Base-by-base conservation (phyloP, 2,329 filamentous ascomycete genomes). In the Juglanconis oblonga region DNA sequence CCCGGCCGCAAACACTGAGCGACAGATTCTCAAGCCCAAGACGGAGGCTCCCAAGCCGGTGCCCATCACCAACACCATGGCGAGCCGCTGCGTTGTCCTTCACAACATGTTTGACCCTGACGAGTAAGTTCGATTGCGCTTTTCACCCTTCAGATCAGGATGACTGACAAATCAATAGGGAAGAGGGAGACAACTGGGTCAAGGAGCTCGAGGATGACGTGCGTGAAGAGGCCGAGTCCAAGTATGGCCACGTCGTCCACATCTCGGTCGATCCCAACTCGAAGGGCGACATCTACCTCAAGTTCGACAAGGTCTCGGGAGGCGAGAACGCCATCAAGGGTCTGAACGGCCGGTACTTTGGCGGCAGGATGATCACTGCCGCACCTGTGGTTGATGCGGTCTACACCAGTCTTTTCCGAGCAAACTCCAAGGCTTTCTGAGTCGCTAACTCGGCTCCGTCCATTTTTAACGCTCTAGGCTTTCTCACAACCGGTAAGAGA, bases 321-420 rank as follows among this genome's bases (percentile, higher is more conserved):
- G 94, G 94, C 73, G 92, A 97, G 77, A 98, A 97, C 73, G 95
- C 95, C 69, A 96, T 98, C 78, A 96, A 96, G 75, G 95, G 95
- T 72, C 86, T 99, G 64, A 98, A 99, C 76, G 95, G 95, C 71
- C 89, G 95, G 73, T 97, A 91, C 77, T 99, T 99, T 77, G 95
- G 92, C 72, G 91, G 91, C 70, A 87, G 88, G 71, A 92, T 91
- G 81, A 96, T 99, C 75, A 94, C 90, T 73, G 95, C 94, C 69
- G 90, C 92, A 66, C 95, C 93, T 75, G 92, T 99, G 78, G 94
- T 98, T 75, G 95, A 99, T 77, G 94, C 94, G 71, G 92, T 99
- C 79, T 99, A 98, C 87, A 95, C 91, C 86, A 96, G 90, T 83
- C 86, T 96, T 77, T 97, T 95, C 81, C 90, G 61, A 61, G 61